Conservation (phyloP, 441 rosid genomes). For the Populus hybrid region DNA sequence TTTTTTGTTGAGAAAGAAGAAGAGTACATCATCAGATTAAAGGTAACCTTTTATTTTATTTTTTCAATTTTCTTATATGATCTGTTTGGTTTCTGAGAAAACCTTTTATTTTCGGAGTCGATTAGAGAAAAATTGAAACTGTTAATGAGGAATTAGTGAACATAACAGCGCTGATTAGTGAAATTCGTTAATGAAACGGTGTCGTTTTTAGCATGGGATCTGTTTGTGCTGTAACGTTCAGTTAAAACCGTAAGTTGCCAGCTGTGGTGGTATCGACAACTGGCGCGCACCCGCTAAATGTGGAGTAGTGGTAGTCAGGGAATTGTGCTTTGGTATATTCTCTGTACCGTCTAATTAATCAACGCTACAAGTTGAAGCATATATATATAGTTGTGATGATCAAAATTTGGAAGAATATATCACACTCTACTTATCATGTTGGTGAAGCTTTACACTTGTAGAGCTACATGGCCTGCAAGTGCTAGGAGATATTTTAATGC, state of each 20-base stretch:
- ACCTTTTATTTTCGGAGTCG: too few relatives aligned
- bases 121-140: not conserved
- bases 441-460: not conserved
- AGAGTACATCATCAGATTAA: conserved; percentile 81
- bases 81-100: conserved; percentile 18
- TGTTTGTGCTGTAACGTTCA: not conserved
- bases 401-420: too few relatives aligned
- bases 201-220: not conserved
- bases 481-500: not conserved
- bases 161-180: not conserved
- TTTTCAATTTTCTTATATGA: not conserved
- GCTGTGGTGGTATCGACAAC: not conserved
- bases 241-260: conserved; percentile 15
- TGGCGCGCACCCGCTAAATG: not conserved
- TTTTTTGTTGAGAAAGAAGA: conserved; percentile 93
- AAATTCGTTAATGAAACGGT: not conserved
- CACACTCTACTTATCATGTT: too few relatives aligned
- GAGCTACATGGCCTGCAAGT: not conserved
- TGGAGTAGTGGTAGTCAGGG: not conserved
- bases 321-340: conserved; percentile 20
- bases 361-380: too few relatives aligned
- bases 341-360: not conserved
- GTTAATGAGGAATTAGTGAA: not conserved
- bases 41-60: conserved; percentile 35
- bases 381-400: not conserved